A percentile compares a stretch with the other conserved stretches of the same genome.
These are phyloP conservation scores for Fusarium sp. DNA, from an alignment of 2,329 filamentous ascomycete genomes.

Conservation along the genomic window DNA sequence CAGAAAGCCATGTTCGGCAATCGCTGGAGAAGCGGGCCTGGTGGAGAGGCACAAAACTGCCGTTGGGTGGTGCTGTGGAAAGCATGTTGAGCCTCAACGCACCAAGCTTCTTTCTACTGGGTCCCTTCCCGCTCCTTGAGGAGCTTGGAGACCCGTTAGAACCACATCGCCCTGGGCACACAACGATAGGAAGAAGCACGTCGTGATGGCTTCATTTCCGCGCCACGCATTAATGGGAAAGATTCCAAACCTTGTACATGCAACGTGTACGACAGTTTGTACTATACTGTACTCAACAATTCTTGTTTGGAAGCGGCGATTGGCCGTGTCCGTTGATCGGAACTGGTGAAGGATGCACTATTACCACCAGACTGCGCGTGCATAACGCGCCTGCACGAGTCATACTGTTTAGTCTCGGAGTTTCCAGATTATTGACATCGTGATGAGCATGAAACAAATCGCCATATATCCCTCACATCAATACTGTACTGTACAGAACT, in stretches of 20 bases:
- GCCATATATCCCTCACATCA: constrained; percentile 25
- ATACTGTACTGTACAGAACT: neutral
- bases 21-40: constrained; percentile 48
- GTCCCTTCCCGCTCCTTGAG: constrained; percentile 42
- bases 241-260: neutral
- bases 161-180: constrained; percentile 36
- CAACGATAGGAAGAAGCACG: constrained; percentile 14
- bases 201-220: constrained; percentile 42
- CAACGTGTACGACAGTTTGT: neutral
- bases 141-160: constrained; percentile 39
- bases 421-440: constrained; percentile 37
- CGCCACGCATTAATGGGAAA: neutral
- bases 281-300: neutral
- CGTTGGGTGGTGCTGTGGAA: constrained; percentile 43
- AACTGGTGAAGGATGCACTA: constrained; percentile 16
- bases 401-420: constrained; percentile 42
- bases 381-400: constrained; percentile 39
- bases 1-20: constrained; percentile 45
- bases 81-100: constrained; percentile 43
- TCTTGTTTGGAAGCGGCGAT: neutral
- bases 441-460: constrained; percentile 21
- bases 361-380: constrained; percentile 8
- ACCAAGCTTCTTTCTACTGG: constrained; percentile 41
- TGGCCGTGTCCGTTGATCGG: neutral
- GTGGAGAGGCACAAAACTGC: constrained; percentile 44